Conservation (phyloP, 139 green algal genomes). For the Ettlia oleoabundans region DNA sequence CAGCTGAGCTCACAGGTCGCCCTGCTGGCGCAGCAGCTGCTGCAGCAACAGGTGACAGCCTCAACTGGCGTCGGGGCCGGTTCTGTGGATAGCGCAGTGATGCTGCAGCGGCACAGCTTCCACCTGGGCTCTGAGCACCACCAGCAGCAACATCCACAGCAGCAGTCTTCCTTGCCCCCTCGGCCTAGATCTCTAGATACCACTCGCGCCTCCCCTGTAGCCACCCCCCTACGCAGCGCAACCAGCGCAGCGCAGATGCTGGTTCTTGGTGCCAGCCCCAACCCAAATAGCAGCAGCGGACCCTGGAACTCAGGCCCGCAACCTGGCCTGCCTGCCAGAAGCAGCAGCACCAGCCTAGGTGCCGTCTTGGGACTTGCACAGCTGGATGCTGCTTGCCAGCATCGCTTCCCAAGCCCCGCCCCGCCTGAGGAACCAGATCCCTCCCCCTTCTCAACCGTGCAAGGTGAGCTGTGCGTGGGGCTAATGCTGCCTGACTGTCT, state of each 20-base stretch:
- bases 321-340: too few relatives aligned
- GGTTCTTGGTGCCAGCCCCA: not conserved
- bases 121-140: not conserved
- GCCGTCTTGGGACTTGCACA: not conserved
- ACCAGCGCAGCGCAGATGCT: not conserved
- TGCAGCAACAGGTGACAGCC: conserved; percentile 14
- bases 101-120: not conserved
- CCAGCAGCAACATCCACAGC: not conserved
- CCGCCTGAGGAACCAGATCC: not conserved
- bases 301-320: too few relatives aligned
- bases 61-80: not conserved
- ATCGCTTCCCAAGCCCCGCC: not conserved
- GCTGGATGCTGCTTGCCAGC: conserved; percentile 4
- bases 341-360: not conserved
- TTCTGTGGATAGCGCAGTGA: not conserved
- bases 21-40: conserved; percentile 30
- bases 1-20: conserved; percentile 17
- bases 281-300: too few relatives aligned
- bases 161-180: not conserved
- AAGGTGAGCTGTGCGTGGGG: conserved; percentile 11
- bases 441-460: conserved; percentile 12
- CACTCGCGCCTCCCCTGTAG: not conserved
- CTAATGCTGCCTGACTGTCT: not conserved
- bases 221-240: not conserved
- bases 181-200: not conserved